These are phyloP conservation scores for Lepiota venenata DNA, from an alignment of 768 basidiomycete genomes.

Conservation along the genomic window DNA sequence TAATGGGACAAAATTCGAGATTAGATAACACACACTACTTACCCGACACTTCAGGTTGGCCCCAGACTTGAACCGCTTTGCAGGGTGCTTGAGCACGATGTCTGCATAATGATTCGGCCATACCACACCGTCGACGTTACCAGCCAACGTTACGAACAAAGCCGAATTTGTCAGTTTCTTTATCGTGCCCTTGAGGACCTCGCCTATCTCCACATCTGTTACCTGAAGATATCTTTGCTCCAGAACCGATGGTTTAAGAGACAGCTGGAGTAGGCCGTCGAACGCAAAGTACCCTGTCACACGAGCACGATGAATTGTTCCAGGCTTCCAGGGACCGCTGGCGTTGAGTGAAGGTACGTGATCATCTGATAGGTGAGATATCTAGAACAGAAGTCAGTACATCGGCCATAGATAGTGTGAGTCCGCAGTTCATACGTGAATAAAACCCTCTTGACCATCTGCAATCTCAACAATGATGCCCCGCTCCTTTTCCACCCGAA, in stretches of 20 bases:
- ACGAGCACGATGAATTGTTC: slow-evolving; percentile 78
- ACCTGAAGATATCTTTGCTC: slow-evolving; percentile 86
- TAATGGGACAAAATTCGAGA: slow-evolving; percentile 2
- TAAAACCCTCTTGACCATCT: slow-evolving; percentile 69
- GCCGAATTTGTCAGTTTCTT: slow-evolving; percentile 79
- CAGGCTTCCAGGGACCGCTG: slow-evolving; percentile 79
- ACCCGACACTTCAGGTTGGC: slow-evolving; percentile 83
- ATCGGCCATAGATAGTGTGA: slow-evolving; percentile 6
- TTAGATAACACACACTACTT: slow-evolving; percentile 22
- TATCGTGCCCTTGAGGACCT: slow-evolving; percentile 82
- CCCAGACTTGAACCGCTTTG: slow-evolving; percentile 85
- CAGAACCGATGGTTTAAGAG: slow-evolving; percentile 77
- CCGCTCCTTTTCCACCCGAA: slow-evolving; percentile 74
- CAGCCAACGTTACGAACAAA: slow-evolving; percentile 83
- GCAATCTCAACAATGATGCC: slow-evolving; percentile 72
- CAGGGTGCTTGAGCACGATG: slow-evolving; percentile 89
- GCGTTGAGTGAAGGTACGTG: slow-evolving; percentile 77
- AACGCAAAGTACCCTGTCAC: slow-evolving; percentile 83
- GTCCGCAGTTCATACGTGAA: slow-evolving; percentile 61
- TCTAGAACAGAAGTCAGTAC: slow-evolving; percentile 43
- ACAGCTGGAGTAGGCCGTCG: slow-evolving; percentile 88
- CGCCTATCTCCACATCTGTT: slow-evolving; percentile 79
- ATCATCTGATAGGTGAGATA: slow-evolving; percentile 91
- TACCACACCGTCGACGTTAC: slow-evolving; percentile 87
- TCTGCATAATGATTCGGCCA: slow-evolving; percentile 97